These are phyloP conservation scores for Scorias spongiosa DNA, from an alignment of 2,329 filamentous ascomycete genomes.

Conservation along the genomic window DNA sequence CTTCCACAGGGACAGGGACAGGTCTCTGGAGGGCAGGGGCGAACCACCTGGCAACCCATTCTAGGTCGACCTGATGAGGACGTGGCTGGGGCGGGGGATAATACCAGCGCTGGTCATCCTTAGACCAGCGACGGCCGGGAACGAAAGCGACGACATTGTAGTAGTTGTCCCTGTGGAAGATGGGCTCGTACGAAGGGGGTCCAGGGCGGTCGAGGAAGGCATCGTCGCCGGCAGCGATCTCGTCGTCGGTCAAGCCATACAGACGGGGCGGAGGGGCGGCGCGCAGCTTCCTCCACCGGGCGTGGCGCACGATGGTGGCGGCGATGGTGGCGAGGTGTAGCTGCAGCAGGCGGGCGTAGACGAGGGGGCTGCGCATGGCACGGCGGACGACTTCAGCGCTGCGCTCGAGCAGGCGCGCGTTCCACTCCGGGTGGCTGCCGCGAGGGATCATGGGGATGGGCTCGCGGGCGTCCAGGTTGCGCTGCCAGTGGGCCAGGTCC, in stretches of 20 bases:
- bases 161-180: slow-evolving; percentile 42
- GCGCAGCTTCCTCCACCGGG: slow-evolving; percentile 12
- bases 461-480: slow-evolving; percentile 33
- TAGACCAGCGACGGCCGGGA: slow-evolving; percentile 40
- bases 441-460: slow-evolving; percentile 38
- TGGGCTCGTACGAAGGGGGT: slow-evolving; percentile 37
- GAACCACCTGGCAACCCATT: slow-evolving; percentile 12
- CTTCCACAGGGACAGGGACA: no score
- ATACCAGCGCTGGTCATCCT: slow-evolving; percentile 31
- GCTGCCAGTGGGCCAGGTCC: slow-evolving; percentile 43
- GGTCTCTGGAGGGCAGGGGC: no score
- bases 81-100: slow-evolving; percentile 25
- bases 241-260: slow-evolving; percentile 31
- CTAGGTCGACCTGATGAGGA: slow-evolving; percentile 26
- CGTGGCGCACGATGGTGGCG: slow-evolving; percentile 32
- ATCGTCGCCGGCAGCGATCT: slow-evolving; percentile 34
- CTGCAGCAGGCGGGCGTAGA: slow-evolving; percentile 36
- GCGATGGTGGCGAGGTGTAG: slow-evolving; percentile 33
- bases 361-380: slow-evolving; percentile 33
- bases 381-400: slow-evolving; percentile 31
- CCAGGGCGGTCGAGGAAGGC: slow-evolving; percentile 36
- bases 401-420: slow-evolving; percentile 27
- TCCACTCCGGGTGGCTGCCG: slow-evolving; percentile 36
- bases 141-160: slow-evolving; percentile 44
- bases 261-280: slow-evolving; percentile 14